These are phyloP conservation scores for Fraxinus sp. DNA, from an alignment of 305 asterid genomes.

Conservation along the genomic window DNA sequence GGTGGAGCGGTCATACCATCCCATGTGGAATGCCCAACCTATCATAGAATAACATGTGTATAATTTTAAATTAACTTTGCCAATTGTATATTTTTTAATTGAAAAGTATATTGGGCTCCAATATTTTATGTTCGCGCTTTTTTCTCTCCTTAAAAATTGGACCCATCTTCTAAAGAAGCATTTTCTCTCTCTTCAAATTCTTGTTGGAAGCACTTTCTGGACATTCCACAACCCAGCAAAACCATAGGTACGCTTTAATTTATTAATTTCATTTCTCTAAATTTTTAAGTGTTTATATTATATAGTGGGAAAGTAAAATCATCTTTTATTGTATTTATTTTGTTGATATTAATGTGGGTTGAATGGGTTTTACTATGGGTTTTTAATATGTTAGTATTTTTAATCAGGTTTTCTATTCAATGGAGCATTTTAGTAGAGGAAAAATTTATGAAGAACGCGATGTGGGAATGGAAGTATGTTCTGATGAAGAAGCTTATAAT, in stretches of 20 bases:
- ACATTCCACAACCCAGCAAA: background rate
- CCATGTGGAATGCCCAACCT: too few species aligned
- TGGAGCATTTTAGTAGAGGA: background rate
- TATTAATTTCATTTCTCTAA: background rate
- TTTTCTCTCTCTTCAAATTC: background rate
- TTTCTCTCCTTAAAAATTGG: background rate
- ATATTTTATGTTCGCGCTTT: background rate
- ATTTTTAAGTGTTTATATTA: background rate
- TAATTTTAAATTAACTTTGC: too few species aligned
- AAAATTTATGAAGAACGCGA: background rate
- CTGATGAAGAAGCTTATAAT: background rate
- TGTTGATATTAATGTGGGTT: background rate
- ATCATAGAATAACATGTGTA: too few species aligned
- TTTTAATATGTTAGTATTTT: background rate
- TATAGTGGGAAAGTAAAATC: background rate
- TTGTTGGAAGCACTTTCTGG: background rate
- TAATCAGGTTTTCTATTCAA: background rate
- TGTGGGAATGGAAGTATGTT: background rate
- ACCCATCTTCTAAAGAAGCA: background rate
- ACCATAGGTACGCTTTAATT: background rate
- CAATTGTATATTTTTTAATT: too few species aligned
- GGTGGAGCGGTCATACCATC: too few species aligned
- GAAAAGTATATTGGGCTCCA: background rate
- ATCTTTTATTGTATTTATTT: background rate
- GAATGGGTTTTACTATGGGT: background rate